A percentile compares a stretch with the other conserved stretches of the same genome.
phyloP scores from a whole-genome alignment of 2,329 filamentous ascomycete genomes.

The Graphilbum fragrans region DNA sequence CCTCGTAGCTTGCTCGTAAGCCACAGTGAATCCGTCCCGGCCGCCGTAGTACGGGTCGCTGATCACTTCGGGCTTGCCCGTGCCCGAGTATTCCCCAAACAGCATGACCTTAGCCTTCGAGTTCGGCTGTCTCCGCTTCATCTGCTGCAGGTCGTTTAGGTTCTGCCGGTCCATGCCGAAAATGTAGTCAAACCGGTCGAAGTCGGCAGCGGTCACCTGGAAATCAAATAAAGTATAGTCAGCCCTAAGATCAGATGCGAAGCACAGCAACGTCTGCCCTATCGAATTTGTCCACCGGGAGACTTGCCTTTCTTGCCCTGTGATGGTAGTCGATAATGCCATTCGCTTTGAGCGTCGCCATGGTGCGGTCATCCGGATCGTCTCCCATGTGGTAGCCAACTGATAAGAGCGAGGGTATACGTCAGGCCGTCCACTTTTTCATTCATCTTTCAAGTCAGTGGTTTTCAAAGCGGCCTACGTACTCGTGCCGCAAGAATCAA shows the following conservation, averaged over 20 bases:
- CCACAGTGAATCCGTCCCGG: constrained; percentile 64
- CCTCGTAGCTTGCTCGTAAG: constrained; percentile 71
- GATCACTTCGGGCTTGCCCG: constrained; percentile 57
- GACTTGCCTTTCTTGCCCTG: constrained; percentile 55
- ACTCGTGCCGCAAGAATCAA: constrained; percentile 80
- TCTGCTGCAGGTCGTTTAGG: constrained; percentile 53
- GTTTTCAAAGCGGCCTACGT: neutral
- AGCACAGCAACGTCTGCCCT: too few species aligned
- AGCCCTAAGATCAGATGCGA: neutral
- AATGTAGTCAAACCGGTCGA: constrained; percentile 80
- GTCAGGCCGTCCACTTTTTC: neutral
- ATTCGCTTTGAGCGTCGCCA: constrained; percentile 62
- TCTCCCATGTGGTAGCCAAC: constrained; percentile 74
- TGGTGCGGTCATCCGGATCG: constrained; percentile 69
- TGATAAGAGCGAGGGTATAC: constrained; percentile 13
- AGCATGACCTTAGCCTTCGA: constrained; percentile 58
- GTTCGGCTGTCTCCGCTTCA: constrained; percentile 45
- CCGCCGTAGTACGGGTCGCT: constrained; percentile 92
- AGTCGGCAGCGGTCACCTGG: constrained; percentile 55
- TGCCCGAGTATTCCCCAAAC: constrained; percentile 72
- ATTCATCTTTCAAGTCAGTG: neutral
- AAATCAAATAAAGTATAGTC: too few species aligned
- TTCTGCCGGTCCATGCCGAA: constrained; percentile 90
- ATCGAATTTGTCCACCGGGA: neutral
- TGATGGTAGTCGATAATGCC: constrained; percentile 70